Evolutionary conservation across 257 asterid genomes (phyloP).

Genomic region (Forsythia suspensa): DNA sequence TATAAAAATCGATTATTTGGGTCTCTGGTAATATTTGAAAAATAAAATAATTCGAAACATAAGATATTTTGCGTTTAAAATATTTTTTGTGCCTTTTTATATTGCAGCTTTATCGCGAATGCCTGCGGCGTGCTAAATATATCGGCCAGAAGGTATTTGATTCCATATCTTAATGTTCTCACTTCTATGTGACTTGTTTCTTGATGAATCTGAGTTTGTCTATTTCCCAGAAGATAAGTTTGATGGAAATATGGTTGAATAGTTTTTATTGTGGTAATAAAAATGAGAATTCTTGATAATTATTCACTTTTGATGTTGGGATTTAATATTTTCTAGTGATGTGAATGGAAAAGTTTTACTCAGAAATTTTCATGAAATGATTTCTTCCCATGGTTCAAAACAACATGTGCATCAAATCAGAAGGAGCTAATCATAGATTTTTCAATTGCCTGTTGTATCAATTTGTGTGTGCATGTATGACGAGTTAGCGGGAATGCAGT

Average conservation of each 20-base stretch:
- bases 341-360: neutral
- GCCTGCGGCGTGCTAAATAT: conserved; percentile 88
- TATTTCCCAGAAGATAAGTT: neutral
- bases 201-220: neutral
- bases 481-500: neutral
- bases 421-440: neutral
- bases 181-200: neutral
- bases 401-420: neutral
- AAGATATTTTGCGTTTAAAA: neutral
- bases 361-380: neutral
- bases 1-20: neutral
- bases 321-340: neutral
- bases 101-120: conserved; percentile 86
- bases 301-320: neutral
- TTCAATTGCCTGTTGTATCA: neutral
- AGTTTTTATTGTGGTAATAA: neutral
- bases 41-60: neutral
- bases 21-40: neutral
- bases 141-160: conserved; percentile 72
- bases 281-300: neutral
- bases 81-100: conserved; percentile 6
- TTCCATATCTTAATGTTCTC: conserved; percentile 10
- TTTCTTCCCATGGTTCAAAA: neutral
- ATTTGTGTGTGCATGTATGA: no score
- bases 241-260: neutral